phyloP scores from a whole-genome alignment of 495 filamentous ascomycete species.

The Tuber calosporum region DNA sequence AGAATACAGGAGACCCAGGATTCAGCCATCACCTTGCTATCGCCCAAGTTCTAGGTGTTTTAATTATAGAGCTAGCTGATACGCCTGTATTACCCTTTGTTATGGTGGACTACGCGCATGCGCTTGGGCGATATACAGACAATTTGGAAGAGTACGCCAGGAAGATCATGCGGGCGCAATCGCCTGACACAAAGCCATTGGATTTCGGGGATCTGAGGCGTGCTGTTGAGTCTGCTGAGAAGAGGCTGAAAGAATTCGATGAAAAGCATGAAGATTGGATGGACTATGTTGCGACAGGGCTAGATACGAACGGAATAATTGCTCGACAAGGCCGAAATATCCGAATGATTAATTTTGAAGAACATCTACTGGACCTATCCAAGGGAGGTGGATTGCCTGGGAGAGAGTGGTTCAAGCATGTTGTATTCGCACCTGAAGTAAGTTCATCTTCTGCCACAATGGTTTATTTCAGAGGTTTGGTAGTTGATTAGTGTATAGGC shows the following conservation, averaged over 20 bases:
- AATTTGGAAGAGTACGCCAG: slow-evolving; percentile 62
- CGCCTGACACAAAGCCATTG: slow-evolving; percentile 47
- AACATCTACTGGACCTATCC: slow-evolving; percentile 69
- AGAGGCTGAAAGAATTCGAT: slow-evolving; percentile 58
- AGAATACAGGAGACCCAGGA: slow-evolving; percentile 64
- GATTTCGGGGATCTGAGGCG: slow-evolving; percentile 55
- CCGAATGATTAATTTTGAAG: slow-evolving; percentile 72
- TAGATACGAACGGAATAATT: slow-evolving; percentile 39
- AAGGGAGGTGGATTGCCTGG: slow-evolving; percentile 62
- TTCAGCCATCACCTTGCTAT: slow-evolving; percentile 76
- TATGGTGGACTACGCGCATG: slow-evolving; percentile 63
- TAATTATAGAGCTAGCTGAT: slow-evolving; percentile 81
- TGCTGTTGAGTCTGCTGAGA: slow-evolving; percentile 55
- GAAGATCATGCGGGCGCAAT: slow-evolving; percentile 48
- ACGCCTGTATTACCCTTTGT: slow-evolving; percentile 76
- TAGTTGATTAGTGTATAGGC: slow-evolving; percentile 42
- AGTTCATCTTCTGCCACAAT: slow-evolving; percentile 17
- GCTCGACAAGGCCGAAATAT: slow-evolving; percentile 49
- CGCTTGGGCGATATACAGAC: slow-evolving; percentile 54
- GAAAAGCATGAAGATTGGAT: slow-evolving; percentile 70
- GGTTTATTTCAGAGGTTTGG: slow-evolving; percentile 27
- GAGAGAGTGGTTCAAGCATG: slow-evolving; percentile 89
- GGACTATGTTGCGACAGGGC: slow-evolving; percentile 76
- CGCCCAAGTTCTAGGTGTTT: slow-evolving; percentile 68
- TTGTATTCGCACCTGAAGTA: slow-evolving; percentile 75